Evolutionary conservation across 345 rosid species (phyloP), one percentile per base, ranked within the genome.

Genomic region (Corchorus capsularis): DNA sequence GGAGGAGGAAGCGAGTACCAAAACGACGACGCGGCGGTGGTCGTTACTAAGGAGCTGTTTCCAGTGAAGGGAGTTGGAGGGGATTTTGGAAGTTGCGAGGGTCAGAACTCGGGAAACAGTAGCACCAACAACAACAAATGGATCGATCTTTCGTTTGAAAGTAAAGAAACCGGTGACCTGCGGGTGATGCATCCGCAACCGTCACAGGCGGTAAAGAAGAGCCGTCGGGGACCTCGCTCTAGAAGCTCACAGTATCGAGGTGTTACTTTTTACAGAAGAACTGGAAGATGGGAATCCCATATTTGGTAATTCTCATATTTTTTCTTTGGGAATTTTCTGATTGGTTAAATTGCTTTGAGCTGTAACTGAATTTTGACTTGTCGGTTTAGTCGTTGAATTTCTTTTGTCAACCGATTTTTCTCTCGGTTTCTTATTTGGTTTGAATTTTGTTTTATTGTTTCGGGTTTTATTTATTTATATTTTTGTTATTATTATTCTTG

Each of bases 281-380:
- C 99, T 19, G 98, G 99, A 20, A 77, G 99, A 68, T 95, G 99
- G 99, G 99, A 93, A 77, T 95, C 99, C 20, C 99, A 95, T 86
- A 95, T 95, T 61, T 95, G 99, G 99, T 94, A 52, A 37, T 63
- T 65, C 57, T 60, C 54, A 20, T 55, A n/a, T 10, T 55, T 47
- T 57, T 22, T 4, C 0, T 4, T 39, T 17, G 62, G n/a, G n/a
- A 73, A 56, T 2, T 41, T 57, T 59, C 43, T 43, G 41, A 71
- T 60, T 56, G 50, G 46, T 53, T 65, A 70, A 45, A 55, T 37
- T 50, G 17, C 15, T 16, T 61, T 67, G 17, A 10, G 20, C 19
- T 64, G 63, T 43, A 19, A 65, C 63, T 74, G 53, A 78, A 57
- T 49, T 74, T 78, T 35, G 45, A 66, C 27, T 55, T 15, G 20